phyloP scores from a whole-genome alignment of 768 basidiomycete genomes.

The Neoboletus brunneissimus region DNA sequence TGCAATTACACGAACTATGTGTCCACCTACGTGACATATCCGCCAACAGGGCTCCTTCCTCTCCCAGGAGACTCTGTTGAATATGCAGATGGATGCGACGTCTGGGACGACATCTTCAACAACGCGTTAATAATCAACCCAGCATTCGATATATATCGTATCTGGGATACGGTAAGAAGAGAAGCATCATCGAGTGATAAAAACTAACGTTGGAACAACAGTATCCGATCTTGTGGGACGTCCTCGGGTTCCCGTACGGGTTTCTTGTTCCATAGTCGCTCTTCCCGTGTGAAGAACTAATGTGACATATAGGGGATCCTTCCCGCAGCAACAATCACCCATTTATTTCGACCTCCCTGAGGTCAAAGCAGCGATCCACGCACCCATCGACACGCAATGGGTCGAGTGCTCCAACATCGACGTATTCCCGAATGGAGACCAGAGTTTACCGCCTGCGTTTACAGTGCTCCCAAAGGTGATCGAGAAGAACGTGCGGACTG shows the following conservation, averaged over 20 bases:
- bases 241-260: slow-evolving; percentile 74
- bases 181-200: background rate
- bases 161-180: slow-evolving; percentile 59
- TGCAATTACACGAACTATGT: slow-evolving; percentile 68
- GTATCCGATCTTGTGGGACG: slow-evolving; percentile 73
- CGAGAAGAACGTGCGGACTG: slow-evolving; percentile 65
- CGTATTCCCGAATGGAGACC: slow-evolving; percentile 63
- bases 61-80: slow-evolving; percentile 57
- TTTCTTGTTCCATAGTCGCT: background rate
- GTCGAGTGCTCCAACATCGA: slow-evolving; percentile 54
- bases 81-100: slow-evolving; percentile 53
- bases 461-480: slow-evolving; percentile 72
- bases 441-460: slow-evolving; percentile 58
- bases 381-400: slow-evolving; percentile 61
- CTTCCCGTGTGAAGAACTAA: background rate
- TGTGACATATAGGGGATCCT: slow-evolving; percentile 46
- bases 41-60: slow-evolving; percentile 64
- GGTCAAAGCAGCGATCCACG: slow-evolving; percentile 66
- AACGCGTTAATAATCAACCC: slow-evolving; percentile 64
- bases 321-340: slow-evolving; percentile 53
- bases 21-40: slow-evolving; percentile 61
- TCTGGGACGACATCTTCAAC: slow-evolving; percentile 65
- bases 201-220: slow-evolving; percentile 10
- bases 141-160: slow-evolving; percentile 74
- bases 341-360: slow-evolving; percentile 69